A percentile compares a stretch with the other conserved stretches of the same genome.
These are phyloP conservation scores for Russula emetica DNA, from an alignment of 768 basidiomycete species.

Conservation along the genomic window DNA sequence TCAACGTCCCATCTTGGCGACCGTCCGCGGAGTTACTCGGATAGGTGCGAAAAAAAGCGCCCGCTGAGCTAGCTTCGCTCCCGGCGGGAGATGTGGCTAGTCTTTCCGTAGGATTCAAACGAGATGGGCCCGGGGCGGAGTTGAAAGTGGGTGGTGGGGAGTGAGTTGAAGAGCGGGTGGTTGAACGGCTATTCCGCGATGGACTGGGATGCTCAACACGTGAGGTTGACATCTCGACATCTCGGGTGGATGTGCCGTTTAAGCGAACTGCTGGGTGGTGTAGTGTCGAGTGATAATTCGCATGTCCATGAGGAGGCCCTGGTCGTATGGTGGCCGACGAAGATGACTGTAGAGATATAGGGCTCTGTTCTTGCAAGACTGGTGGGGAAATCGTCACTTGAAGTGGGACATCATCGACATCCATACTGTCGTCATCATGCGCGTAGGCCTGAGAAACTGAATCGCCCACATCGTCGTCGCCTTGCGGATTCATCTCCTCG, in stretches of 20 bases:
- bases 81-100: constrained; percentile 51
- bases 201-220: constrained; percentile 30
- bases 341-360: not conserved
- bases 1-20: constrained; percentile 49
- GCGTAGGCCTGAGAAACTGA: constrained; percentile 43
- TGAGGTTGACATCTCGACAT: constrained; percentile 36
- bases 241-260: constrained; percentile 36
- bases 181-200: constrained; percentile 34
- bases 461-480: constrained; percentile 53
- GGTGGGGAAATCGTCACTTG: constrained; percentile 31
- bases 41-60: constrained; percentile 58
- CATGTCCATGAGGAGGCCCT: constrained; percentile 14
- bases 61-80: constrained; percentile 54
- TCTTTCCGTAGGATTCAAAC: constrained; percentile 44
- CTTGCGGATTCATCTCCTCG: constrained; percentile 47
- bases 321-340: constrained; percentile 6
- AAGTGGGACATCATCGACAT: constrained; percentile 32
- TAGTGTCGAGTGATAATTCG: constrained; percentile 7
- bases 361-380: constrained; percentile 10
- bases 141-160: constrained; percentile 31
- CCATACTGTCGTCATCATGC: constrained; percentile 36
- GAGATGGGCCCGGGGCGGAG: constrained; percentile 38
- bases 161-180: constrained; percentile 25
- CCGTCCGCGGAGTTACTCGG: constrained; percentile 32
- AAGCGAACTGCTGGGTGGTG: constrained; percentile 5